Conservation (phyloP, 2,329 filamentous ascomycete species). For the Rhinocladiella mackenziei region DNA sequence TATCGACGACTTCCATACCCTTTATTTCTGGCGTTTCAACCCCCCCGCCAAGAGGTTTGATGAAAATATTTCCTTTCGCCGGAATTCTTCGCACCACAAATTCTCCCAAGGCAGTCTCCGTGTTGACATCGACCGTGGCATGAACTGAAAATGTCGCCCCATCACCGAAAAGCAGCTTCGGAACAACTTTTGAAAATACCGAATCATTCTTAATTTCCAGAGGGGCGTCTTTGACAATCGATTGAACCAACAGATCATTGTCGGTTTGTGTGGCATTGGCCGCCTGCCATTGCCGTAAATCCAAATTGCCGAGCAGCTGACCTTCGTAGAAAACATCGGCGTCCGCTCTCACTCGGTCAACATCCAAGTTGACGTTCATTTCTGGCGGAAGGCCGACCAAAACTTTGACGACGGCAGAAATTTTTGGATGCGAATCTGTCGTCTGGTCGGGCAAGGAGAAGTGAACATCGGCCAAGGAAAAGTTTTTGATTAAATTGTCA, state of each 20-base stretch:
- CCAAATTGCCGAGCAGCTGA: slow-evolving; percentile 73
- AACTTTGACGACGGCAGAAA: slow-evolving; percentile 79
- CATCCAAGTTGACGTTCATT: slow-evolving; percentile 78
- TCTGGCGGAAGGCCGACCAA: slow-evolving; percentile 75
- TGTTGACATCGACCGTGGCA: slow-evolving; percentile 76
- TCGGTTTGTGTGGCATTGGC: slow-evolving; percentile 73
- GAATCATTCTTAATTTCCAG: slow-evolving; percentile 76
- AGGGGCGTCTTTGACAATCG: slow-evolving; percentile 72
- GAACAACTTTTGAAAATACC: slow-evolving; percentile 75
- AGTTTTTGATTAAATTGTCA: slow-evolving; percentile 79
- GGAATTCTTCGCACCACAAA: slow-evolving; percentile 80
- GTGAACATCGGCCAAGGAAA: slow-evolving; percentile 78
- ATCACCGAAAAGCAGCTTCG: slow-evolving; percentile 69
- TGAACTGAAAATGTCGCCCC: slow-evolving; percentile 68
- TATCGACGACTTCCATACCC: slow-evolving; percentile 68
- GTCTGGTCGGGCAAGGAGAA: slow-evolving; percentile 79
- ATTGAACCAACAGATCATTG: slow-evolving; percentile 66
- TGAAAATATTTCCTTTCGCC: slow-evolving; percentile 74
- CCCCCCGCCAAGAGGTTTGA: slow-evolving; percentile 65
- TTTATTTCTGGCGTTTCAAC: slow-evolving; percentile 61
- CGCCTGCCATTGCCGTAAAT: slow-evolving; percentile 75
- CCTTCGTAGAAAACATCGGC: slow-evolving; percentile 77
- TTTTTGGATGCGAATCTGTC: slow-evolving; percentile 70
- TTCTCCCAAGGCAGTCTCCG: slow-evolving; percentile 75
- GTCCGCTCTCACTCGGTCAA: slow-evolving; percentile 69